Base-by-base conservation (phyloP, 2,329 filamentous ascomycete genomes). In the Ophiostoma sp. region DNA sequence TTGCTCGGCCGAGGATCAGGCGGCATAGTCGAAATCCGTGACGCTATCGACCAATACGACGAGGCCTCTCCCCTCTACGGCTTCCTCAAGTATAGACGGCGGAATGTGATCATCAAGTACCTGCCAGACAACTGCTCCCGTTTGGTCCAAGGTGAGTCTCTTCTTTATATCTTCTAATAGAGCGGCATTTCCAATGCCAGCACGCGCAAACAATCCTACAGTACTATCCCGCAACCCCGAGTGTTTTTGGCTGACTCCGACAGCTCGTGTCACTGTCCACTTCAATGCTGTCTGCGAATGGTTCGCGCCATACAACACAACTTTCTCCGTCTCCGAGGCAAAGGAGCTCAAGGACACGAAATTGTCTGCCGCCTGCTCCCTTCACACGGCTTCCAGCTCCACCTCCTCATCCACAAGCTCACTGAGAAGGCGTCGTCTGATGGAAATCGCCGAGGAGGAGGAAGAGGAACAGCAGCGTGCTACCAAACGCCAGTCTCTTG, bases 371-470 rank as follows among this genome's bases (percentile, higher is more conserved):
- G 92, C 92, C 69, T 97, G 94, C 80, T 93, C 93, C 62, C 83
- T 97, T 69, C 93, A 97, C 80, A 91, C 94, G 54, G 92, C 93
- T 8, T 92, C 92, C 15, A 90, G 90, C 54, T 96, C 94, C 27
- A 92, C 89, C 74, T 93, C 90, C 35, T 96, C 94, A 13, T 94
- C 92, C 4, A 91, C 87, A 67, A 93, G 91, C 77, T 96, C 93
- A 5, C 83, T 93, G 74, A 87, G 90, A 71, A 86, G 89, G 76
- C 87, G 90, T 75, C 89, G 92, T 74, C 82, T 98, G 75, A 90
- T 94, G 81, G 94, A 96, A 80, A 97, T 98, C 77, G 89, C 90
- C n/a, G 95, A 98, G 80, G 91, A 90, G 69, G 93, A 96, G 77
- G 93, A 96, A 76, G 87, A 89, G 62, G 80, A 83, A 72, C 82